Conservation (phyloP, 2,329 filamentous ascomycete genomes). For the Periconia sp. region DNA sequence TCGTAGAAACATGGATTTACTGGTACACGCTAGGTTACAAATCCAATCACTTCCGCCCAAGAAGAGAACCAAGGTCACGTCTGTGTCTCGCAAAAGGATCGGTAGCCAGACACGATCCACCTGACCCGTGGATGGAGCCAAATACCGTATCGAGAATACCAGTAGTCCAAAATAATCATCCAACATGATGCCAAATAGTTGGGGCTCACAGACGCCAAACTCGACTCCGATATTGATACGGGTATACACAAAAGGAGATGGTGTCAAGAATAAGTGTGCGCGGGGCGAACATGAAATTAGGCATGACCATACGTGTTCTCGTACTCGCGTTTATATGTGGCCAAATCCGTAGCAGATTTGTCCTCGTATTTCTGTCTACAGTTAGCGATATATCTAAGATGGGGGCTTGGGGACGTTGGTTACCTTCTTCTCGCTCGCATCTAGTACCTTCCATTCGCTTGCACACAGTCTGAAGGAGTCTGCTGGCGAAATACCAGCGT, state of each 20-base stretch:
- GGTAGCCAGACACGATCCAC: no score
- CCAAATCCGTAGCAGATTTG: conserved; percentile 20
- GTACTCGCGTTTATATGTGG: conserved; percentile 18
- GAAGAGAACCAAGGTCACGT: no score
- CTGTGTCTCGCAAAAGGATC: no score
- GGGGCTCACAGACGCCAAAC: no score
- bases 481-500: conserved; percentile 50
- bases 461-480: conserved; percentile 52
- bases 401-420: conserved; percentile 7
- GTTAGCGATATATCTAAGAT: conserved; percentile 23
- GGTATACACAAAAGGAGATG: conserved; percentile 1
- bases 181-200: no score
- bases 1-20: no score
- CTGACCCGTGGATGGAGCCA: no score
- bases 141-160: no score
- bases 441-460: conserved; percentile 57
- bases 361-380: conserved; percentile 39
- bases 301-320: conserved; percentile 1
- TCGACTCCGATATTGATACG: no score
- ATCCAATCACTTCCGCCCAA: no score
- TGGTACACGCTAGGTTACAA: no score
- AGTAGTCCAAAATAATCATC: no score
- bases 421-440: conserved; percentile 57
- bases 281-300: not conserved
- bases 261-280: not conserved